Evolutionary conservation across 345 rosid genomes (phyloP).

Genomic region (Ricinus communis): DNA sequence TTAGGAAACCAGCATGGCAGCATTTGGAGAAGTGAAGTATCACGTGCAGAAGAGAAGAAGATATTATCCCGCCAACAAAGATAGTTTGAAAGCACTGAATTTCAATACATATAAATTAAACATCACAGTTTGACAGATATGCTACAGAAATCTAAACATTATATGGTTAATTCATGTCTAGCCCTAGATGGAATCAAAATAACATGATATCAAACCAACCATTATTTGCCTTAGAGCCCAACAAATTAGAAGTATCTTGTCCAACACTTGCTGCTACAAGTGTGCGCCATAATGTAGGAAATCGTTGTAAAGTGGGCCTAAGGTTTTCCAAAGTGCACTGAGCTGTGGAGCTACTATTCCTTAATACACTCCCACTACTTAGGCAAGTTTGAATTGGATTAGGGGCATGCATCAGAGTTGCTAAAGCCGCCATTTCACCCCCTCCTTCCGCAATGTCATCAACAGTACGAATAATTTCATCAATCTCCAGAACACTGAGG

Average conservation of each 20-base stretch:
- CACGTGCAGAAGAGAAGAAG: slow-evolving; percentile 83
- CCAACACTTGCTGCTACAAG: slow-evolving; percentile 74
- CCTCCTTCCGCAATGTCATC: slow-evolving; percentile 98
- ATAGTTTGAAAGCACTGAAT: slow-evolving; percentile 68
- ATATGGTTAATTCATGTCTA: not conserved
- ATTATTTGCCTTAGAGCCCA: slow-evolving; percentile 49
- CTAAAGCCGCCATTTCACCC: slow-evolving; percentile 94
- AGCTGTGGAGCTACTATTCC: slow-evolving; percentile 71
- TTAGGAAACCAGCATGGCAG: slow-evolving; percentile 97
- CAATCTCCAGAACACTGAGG: slow-evolving; percentile 51
- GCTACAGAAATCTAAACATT: slow-evolving; percentile 6
- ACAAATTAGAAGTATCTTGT: slow-evolving; percentile 59
- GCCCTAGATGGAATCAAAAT: slow-evolving; percentile 15
- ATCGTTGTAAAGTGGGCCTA: slow-evolving; percentile 67
- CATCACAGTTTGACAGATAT: not conserved
- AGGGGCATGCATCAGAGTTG: slow-evolving; percentile 85
- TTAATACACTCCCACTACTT: slow-evolving; percentile 71
- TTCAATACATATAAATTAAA: slow-evolving; percentile 24
- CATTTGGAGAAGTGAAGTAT: slow-evolving; percentile 94
- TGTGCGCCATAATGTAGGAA: slow-evolving; percentile 86
- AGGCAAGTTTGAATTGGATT: slow-evolving; percentile 71
- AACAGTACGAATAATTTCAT: slow-evolving; percentile 69
- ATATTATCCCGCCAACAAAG: slow-evolving; percentile 87
- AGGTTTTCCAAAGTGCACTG: slow-evolving; percentile 95
- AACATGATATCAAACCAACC: slow-evolving; percentile 46